Base-by-base conservation (phyloP, 176 grass and related monocot genomes). In the Zoysia japonica region DNA sequence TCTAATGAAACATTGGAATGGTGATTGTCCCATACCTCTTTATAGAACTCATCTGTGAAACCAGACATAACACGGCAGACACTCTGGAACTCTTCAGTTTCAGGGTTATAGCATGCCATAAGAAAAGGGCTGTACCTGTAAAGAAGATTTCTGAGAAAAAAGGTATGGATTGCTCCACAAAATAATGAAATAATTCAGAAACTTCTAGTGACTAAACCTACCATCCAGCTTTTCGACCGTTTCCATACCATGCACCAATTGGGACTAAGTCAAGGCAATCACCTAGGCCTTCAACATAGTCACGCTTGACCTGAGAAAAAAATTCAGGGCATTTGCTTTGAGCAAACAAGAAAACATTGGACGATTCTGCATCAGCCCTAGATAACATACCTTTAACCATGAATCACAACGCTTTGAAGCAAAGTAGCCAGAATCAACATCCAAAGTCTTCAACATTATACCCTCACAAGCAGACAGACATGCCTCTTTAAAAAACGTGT, bases 61-160 rank as follows among this genome's bases (percentile, higher is more conserved):
- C 92, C 92, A 78, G 90, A 94, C 92, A 99, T 99, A 52, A 95
- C 96, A 83, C 90, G 96, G 36, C 96, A 95, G 15, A 95, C 88
- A 73, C 96, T 99, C 80, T 95, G 96, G 77, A 89, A 99, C 54
- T 93, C 96, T 89, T 95, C 96, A 70, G 78, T 75, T 65, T 93
- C 96, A 68, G 92, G 90, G 75, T 99, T 99, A 62, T 99, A 95
- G 86, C 92, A 99, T 82, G 96, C 92, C 96, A 99, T 87, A 78
- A 99, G 92, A 87, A 93, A 95, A 78, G 96, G 96, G 42, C 96
- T 99, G 79, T 89, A 93, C 96, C 92, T 99, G 85, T 80, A 83
- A 46, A 65, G 57, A 62, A 47, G 69, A 77, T 82, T 50, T 81
- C 35, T 19, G 8, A 35, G 43, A 82, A 15, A 79, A 4, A 77